Conservation (phyloP, 805 yeast species). For the Candida schatavii region DNA sequence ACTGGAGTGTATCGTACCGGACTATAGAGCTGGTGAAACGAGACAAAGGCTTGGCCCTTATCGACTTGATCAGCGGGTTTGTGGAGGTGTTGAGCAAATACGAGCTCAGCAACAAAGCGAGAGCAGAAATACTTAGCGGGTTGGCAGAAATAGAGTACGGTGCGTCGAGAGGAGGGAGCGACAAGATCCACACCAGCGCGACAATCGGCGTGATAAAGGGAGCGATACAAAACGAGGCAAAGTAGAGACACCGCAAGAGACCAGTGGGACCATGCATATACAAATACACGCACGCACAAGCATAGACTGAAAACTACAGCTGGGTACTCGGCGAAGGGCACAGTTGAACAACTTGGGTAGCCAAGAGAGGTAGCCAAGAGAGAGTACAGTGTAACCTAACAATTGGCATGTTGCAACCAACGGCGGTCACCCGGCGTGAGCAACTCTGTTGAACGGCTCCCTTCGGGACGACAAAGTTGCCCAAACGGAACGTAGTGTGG, state of each 20-base stretch:
- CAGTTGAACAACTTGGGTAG: too few species aligned
- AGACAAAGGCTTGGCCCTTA: slow-evolving; percentile 81
- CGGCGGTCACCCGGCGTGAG: too few species aligned
- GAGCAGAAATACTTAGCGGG: slow-evolving; percentile 64
- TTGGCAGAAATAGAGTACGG: slow-evolving; percentile 89
- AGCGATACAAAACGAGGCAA: slow-evolving; percentile 45
- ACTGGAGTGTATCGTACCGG: slow-evolving; percentile 75
- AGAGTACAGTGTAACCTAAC: too few species aligned
- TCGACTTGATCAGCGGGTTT: slow-evolving; percentile 78
- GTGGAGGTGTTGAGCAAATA: slow-evolving; percentile 66
- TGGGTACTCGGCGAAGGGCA: too few species aligned
- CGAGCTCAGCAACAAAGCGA: slow-evolving; percentile 59
- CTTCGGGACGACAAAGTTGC: too few species aligned
- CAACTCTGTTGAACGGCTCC: too few species aligned
- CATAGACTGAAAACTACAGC: too few species aligned
- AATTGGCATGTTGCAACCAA: too few species aligned
- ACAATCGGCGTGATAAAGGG: slow-evolving; percentile 80
- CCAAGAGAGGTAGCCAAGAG: too few species aligned
- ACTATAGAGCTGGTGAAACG: slow-evolving; percentile 66
- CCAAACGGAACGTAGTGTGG: too few species aligned
- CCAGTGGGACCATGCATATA: background rate
- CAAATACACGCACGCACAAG: too few species aligned
- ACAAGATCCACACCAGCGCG: slow-evolving; percentile 85
- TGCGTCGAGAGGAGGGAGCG: slow-evolving; percentile 88
- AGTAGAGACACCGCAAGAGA: too few species aligned